Percentiles rank a stretch among this genome's conserved stretches.
These are phyloP conservation scores for Coleophoma crateriformis DNA, from an alignment of 2,329 filamentous ascomycete genomes.

Conservation along the genomic window DNA sequence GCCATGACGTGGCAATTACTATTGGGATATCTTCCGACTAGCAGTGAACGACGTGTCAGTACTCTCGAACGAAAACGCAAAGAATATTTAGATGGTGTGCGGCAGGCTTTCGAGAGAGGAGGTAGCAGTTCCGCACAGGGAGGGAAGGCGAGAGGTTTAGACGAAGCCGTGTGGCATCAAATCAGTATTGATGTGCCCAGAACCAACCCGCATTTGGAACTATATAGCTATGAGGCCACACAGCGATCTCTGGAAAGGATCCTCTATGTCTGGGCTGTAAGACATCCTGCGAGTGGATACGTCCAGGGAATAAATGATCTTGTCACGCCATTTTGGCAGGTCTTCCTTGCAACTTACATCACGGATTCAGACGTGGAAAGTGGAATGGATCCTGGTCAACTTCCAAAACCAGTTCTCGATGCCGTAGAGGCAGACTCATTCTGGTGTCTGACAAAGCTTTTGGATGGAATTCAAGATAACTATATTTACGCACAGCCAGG, in stretches of 20 bases:
- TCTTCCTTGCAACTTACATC: slow-evolving; percentile 91
- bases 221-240: slow-evolving; percentile 94
- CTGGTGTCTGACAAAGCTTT: slow-evolving; percentile 94
- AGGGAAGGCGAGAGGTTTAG: slow-evolving; percentile 61
- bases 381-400: slow-evolving; percentile 93
- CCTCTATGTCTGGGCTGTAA: slow-evolving; percentile 94
- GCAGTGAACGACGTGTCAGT: slow-evolving; percentile 83
- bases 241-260: slow-evolving; percentile 92
- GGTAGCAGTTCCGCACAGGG: slow-evolving; percentile 38
- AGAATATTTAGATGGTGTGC: slow-evolving; percentile 92
- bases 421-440: slow-evolving; percentile 97
- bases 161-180: slow-evolving; percentile 98
- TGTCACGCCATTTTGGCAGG: slow-evolving; percentile 96
- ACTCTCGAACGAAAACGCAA: slow-evolving; percentile 92
- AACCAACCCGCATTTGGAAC: slow-evolving; percentile 90
- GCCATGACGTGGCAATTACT: slow-evolving; percentile 99
- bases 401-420: slow-evolving; percentile 85
- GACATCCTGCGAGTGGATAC: slow-evolving; percentile 94
- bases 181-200: slow-evolving; percentile 97
- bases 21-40: slow-evolving; percentile 93
- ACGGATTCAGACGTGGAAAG: slow-evolving; percentile 88
- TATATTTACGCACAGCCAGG: slow-evolving; percentile 98
- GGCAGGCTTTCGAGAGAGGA: slow-evolving; percentile 63
- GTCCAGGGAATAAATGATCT: slow-evolving; percentile 98
- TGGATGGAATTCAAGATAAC: slow-evolving; percentile 99